Base-by-base conservation (phyloP, 2,329 filamentous ascomycete species). In the Exophiala dermatitidis region DNA sequence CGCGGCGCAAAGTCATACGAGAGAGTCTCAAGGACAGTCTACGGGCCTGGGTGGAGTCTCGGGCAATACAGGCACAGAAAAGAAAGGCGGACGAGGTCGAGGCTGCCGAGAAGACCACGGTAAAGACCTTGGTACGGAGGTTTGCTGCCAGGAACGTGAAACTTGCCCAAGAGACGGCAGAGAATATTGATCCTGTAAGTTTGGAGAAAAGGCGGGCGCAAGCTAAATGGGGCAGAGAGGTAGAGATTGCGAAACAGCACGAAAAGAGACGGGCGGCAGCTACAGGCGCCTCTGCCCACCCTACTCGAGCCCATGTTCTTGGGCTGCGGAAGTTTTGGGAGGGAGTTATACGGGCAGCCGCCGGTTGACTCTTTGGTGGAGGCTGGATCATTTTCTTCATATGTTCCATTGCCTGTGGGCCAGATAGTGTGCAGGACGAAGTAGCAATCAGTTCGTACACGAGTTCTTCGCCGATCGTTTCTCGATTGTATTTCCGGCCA, bases 1-100 rank as follows among this genome's bases (percentile, higher is more conserved):
- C 76, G 59, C 79, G 80, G 63, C 74, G 80, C 51, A 78, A 77
- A 8, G 74, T 88, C 10, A 84, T 88, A 69, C 77, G 78, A 60
- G 83, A 87, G 69, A 74, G 75, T 55, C 73, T 88, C 41, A 87
- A 86, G 65, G 84, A 88, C 62, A 76, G 76, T 10, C 67, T 88
- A 56, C 71, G 83, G 36, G 74, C 76, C 8, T 87, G 83, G 82
- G 75, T 88, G 2, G 83, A 71, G 57, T 70, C 54, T n/a, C 56
- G 61, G 10, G 62, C 53, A 3, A 38, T 63, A n/a, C 56, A 59
- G 64, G 68, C 63, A 52, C 60, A 68, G 55, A 63, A 67, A 61
- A 63, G 64, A 48, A 67, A 68, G 40, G 61, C 59, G 6, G 54
- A 60, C 40, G 66, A 66, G 44, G 57, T 62, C 36, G 67, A 67